Base-by-base conservation (phyloP, 1,284 basidiomycete genomes). In the Thelephora terrestris region DNA sequence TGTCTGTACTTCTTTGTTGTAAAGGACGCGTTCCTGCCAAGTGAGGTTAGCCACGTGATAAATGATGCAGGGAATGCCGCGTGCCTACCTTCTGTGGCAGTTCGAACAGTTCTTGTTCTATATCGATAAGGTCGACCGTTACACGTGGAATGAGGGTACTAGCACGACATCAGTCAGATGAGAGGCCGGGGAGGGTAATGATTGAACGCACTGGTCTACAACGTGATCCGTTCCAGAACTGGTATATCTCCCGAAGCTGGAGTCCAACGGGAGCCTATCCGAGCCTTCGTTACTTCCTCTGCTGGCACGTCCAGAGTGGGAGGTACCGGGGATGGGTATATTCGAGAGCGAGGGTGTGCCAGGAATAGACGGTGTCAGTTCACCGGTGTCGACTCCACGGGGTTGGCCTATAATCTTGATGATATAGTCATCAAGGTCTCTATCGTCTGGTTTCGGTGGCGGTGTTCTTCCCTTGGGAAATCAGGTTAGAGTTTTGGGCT, bases 1-100 rank as follows among this genome's bases (percentile, higher is more conserved):
- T 0, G 92, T 96, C 64, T 98, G 94, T 2, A 95, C 85, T 57
- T 92, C 86, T 65, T 95, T 96, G 55, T 93, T 94, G 61, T 96
- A 97, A 45, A 88, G 84, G 21, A 95, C 84, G n/a, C 83, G 79
- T 64, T 91, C 85, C 83, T 89, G 56, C 29, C 45, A 48, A 40
- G 14, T 12, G 12, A 32, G 29, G 12, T 32, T 32, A 14, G 29
- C 9, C 7, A 32, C 12, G 12, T 12, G 29, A 32, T 12, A 12
- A 14, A 3, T 5, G 35, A 46, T 24, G 39, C 14, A n/a, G 23
- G 50, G 47, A 5, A 39, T 47, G 42, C 32, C 9, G 36, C 16
- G 37, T 17, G 44, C 69, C 29, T 46, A 88, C 90, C 71, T 86
- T 89, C 59, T 84, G 80, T 0, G 91, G 91, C n/a, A 93, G 67